These are phyloP conservation scores for Pseudocercospora macadamiae DNA, from an alignment of 2,329 filamentous ascomycete species.

Conservation along the genomic window DNA sequence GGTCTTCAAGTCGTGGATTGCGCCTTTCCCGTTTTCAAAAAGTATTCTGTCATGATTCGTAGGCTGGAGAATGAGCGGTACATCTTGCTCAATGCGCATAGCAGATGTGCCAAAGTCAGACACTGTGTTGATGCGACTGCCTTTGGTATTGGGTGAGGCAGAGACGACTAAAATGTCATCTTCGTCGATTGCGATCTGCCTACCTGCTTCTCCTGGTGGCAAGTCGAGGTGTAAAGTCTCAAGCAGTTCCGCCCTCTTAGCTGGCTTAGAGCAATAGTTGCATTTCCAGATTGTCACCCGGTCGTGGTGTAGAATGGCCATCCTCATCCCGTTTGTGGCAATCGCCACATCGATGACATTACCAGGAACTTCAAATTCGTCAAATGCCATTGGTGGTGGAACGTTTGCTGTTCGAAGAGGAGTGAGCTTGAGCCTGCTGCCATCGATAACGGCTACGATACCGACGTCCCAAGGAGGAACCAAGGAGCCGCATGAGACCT, in stretches of 20 bases:
- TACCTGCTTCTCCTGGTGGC: slow-evolving; percentile 29
- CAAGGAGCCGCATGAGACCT: slow-evolving; percentile 69
- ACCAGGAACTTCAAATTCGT: slow-evolving; percentile 66
- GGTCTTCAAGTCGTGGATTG: slow-evolving; percentile 15
- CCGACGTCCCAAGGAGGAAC: slow-evolving; percentile 59
- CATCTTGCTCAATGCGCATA: slow-evolving; percentile 12
- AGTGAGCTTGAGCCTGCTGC: slow-evolving; percentile 77
- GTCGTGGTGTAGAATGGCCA: slow-evolving; percentile 72
- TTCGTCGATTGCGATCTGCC: slow-evolving; percentile 54
- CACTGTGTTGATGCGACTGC: slow-evolving; percentile 17
- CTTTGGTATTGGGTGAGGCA: slow-evolving; percentile 19
- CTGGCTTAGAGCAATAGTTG: slow-evolving; percentile 61
- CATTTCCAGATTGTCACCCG: slow-evolving; percentile 72
- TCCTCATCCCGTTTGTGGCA: slow-evolving; percentile 62
- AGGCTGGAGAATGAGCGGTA: slow-evolving; percentile 16
- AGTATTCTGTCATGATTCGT: slow-evolving; percentile 29
- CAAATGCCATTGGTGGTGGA: slow-evolving; percentile 89
- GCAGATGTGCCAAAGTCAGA: slow-evolving; percentile 21
- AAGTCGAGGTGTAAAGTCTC: slow-evolving; percentile 31
- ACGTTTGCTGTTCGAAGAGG: slow-evolving; percentile 82
- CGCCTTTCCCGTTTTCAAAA: slow-evolving; percentile 26
- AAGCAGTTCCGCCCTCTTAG: slow-evolving; percentile 46
- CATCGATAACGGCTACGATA: slow-evolving; percentile 78
- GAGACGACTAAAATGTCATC: slow-evolving; percentile 41
- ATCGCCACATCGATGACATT: slow-evolving; percentile 76